A percentile compares a stretch with the other conserved stretches of the same genome.
phyloP scores from a whole-genome alignment of 805 yeast species.

The Starmerella geochares region DNA sequence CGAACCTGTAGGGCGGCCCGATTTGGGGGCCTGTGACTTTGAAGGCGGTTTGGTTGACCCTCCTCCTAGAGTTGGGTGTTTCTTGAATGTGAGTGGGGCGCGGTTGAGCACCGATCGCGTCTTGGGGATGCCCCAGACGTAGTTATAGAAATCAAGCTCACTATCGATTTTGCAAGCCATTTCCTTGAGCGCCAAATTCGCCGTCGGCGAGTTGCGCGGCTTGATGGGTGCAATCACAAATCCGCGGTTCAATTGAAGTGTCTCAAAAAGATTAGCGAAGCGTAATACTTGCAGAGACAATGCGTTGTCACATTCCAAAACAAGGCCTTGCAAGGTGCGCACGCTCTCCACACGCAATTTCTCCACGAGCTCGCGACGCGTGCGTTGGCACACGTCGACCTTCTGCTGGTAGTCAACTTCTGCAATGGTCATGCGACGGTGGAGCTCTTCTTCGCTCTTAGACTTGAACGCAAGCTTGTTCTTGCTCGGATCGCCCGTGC shows the following conservation, averaged over 20 bases:
- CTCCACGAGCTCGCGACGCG: slow-evolving; percentile 61
- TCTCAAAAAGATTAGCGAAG: slow-evolving; percentile 79
- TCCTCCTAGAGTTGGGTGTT: slow-evolving; percentile 29
- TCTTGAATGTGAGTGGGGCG: slow-evolving; percentile 28
- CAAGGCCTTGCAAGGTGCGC: slow-evolving; percentile 59
- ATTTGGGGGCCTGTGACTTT: background rate
- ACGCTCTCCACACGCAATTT: slow-evolving; percentile 70
- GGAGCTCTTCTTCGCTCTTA: slow-evolving; percentile 85
- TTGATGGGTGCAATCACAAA: slow-evolving; percentile 67
- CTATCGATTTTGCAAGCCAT: slow-evolving; percentile 71
- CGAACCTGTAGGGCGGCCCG: background rate
- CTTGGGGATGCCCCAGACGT: slow-evolving; percentile 37
- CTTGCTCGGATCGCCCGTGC: slow-evolving; percentile 71
- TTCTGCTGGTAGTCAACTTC: slow-evolving; percentile 77
- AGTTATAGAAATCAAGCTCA: slow-evolving; percentile 70
- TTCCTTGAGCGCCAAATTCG: slow-evolving; percentile 58
- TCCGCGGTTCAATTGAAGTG: slow-evolving; percentile 72
- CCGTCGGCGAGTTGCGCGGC: slow-evolving; percentile 33
- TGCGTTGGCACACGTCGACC: slow-evolving; percentile 60
- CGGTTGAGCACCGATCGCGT: slow-evolving; percentile 28
- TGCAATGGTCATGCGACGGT: slow-evolving; percentile 67
- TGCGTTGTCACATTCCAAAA: slow-evolving; percentile 83
- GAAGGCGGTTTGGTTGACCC: background rate
- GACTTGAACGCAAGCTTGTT: slow-evolving; percentile 72
- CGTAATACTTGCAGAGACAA: slow-evolving; percentile 79